Base-by-base conservation (phyloP, 2,329 filamentous ascomycete genomes). In the Cladophialophora psammophila region DNA sequence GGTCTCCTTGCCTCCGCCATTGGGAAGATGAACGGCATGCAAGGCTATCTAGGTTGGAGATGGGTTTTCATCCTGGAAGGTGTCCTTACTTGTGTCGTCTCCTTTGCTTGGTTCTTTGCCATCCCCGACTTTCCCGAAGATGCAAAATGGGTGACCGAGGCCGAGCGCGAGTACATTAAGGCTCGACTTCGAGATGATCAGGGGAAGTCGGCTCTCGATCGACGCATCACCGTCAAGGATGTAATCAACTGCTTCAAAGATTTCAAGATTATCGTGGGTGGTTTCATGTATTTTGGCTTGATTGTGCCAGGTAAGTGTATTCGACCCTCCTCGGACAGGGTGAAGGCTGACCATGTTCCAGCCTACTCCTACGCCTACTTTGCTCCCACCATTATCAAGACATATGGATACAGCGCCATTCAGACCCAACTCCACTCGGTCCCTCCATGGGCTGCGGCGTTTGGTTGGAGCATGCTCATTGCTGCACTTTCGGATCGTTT, bases 231-330 rank as follows among this genome's bases (percentile, higher is more conserved):
- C 2, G 74, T 84, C 69, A 78, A 80, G 55, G 90, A 92, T 72
- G 84, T 91, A 18, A 70, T 85, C 18, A 80, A 79, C 20, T 88
- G 92, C 20, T 86, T 94, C 80, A 90, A 88, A 74, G 91, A 94
- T 78, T 88, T 79, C 73, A 92, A 91, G 77, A 84, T 93, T 72
- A 86, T 91, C 73, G 77, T 93, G 13, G 91, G 90, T 53, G 90
- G 90, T 0, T 83, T 93, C 77, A 93, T 93, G 90, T 94, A 94
- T 79, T 89, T 94, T 73, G 91, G 91, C 10, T 83, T 93, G 67
- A 88, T 93, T 71, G 90, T 94, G 1, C 90, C 91, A 0, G 68
- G 65, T 70, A 45, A 62, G 69, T 60, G 31, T 10, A 40, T 13
- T 4, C 10, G 20, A n/a, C 7, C 42, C 40, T 59, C 34, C 10